Conservation (phyloP, 2,329 filamentous ascomycete genomes). For the Stagonosporopsis tanaceti region DNA sequence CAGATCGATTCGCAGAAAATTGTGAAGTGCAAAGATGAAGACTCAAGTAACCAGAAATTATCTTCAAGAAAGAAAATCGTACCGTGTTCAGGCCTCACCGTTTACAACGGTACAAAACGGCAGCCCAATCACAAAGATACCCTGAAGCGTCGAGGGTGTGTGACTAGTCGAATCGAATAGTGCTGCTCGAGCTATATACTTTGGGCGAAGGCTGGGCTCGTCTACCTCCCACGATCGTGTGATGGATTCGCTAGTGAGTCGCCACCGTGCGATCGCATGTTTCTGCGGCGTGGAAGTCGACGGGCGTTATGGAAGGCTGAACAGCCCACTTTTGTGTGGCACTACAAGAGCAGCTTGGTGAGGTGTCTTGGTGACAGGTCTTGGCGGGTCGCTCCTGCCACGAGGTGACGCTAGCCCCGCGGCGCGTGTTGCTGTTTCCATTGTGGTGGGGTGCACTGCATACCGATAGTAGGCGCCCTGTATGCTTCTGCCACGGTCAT, state of each 20-base stretch:
- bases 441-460: slow-evolving; percentile 32
- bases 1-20: background rate
- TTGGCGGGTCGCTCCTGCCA: slow-evolving; percentile 13
- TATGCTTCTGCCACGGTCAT: slow-evolving; percentile 44
- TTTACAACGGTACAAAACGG: background rate
- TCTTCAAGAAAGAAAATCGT: background rate
- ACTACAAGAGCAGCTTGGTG: slow-evolving; percentile 6
- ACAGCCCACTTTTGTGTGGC: slow-evolving; percentile 6
- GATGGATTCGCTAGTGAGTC: slow-evolving; percentile 14
- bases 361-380: slow-evolving; percentile 6
- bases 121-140: background rate
- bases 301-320: background rate
- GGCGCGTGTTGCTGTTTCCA: slow-evolving; percentile 20
- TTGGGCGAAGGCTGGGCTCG: slow-evolving; percentile 12
- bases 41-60: background rate
- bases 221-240: slow-evolving; percentile 18
- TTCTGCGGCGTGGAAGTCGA: slow-evolving; percentile 6
- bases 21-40: background rate
- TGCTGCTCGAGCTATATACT: slow-evolving; percentile 13
- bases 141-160: background rate
- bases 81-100: slow-evolving; percentile 1
- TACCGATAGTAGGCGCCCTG: slow-evolving; percentile 32
- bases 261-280: slow-evolving; percentile 17
- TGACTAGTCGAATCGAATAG: slow-evolving; percentile 1
- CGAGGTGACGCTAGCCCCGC: slow-evolving; percentile 18